Evolutionary conservation across 2,329 filamentous ascomycete species (phyloP).

Genomic region (Pestalotiopsis sp.): DNA sequence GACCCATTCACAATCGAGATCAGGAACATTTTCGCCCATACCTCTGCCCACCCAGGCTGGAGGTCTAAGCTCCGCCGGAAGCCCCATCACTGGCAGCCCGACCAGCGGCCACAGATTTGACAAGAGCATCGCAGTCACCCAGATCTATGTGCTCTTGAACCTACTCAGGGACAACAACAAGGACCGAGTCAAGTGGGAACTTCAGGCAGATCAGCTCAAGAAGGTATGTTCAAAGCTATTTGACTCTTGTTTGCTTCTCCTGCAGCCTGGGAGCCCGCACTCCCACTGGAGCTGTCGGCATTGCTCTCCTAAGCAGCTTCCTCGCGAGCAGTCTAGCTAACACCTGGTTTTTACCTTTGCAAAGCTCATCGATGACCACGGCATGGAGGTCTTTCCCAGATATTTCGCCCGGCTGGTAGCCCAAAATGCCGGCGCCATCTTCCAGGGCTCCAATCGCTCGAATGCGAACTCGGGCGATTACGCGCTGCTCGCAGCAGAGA

Average conservation of each 20-base stretch:
- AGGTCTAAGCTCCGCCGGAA: constrained; percentile 61
- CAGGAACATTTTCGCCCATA: constrained; percentile 67
- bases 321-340: constrained; percentile 1
- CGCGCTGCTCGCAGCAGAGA: constrained; percentile 77
- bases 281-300: not conserved
- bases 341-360: constrained; percentile 4
- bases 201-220: constrained; percentile 86
- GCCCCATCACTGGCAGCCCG: constrained; percentile 64
- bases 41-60: constrained; percentile 52
- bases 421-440: constrained; percentile 90
- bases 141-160: constrained; percentile 92
- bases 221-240: constrained; percentile 63
- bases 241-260: not conserved
- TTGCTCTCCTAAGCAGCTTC: not conserved
- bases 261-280: not conserved
- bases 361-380: constrained; percentile 93
- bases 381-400: constrained; percentile 97
- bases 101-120: constrained; percentile 66
- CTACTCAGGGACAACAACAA: constrained; percentile 88
- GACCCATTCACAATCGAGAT: constrained; percentile 51
- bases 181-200: constrained; percentile 87
- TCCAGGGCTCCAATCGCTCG: constrained; percentile 75
- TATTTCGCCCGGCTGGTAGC: constrained; percentile 93
- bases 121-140: constrained; percentile 91
- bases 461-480: constrained; percentile 81